These are phyloP conservation scores for Singerocomus inundabilis DNA, from an alignment of 1,284 basidiomycete genomes.

Conservation along the genomic window DNA sequence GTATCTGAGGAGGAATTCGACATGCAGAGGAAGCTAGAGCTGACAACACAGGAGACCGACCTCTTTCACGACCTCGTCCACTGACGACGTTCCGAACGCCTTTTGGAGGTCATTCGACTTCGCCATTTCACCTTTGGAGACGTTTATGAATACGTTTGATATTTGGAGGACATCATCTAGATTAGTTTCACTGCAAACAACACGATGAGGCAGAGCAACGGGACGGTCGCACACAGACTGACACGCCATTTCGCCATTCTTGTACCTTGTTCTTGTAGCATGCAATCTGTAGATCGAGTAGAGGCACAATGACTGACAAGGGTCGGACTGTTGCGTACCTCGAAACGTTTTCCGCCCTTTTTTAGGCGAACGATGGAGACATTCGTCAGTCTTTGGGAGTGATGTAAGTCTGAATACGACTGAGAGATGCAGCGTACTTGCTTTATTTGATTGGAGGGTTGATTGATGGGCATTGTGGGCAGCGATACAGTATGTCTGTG, in stretches of 20 bases:
- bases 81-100: conserved; percentile 80
- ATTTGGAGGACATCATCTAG: conserved; percentile 97
- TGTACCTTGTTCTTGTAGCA: conserved; percentile 99
- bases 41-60: conserved; percentile 39
- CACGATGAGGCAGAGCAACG: conserved; percentile 1
- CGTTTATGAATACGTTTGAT: conserved; percentile 93
- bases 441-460: conserved; percentile 89
- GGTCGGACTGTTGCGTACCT: conserved; percentile 50
- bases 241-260: conserved; percentile 93
- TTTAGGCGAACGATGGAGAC: conserved; percentile 94
- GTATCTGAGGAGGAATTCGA: conserved; percentile 55
- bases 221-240: conserved; percentile 31
- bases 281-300: conserved; percentile 68
- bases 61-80: conserved; percentile 80
- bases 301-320: not conserved
- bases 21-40: not conserved
- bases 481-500: not conserved
- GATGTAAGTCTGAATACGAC: conserved; percentile 5
- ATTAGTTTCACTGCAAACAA: conserved; percentile 75
- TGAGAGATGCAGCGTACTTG: conserved; percentile 27
- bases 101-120: conserved; percentile 89
- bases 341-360: conserved; percentile 97
- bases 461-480: conserved; percentile 59
- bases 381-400: conserved; percentile 75
- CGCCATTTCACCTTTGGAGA: conserved; percentile 94